Evolutionary conservation across 2,329 filamentous ascomycete genomes (phyloP).

Genomic region (Cytospora piceae): DNA sequence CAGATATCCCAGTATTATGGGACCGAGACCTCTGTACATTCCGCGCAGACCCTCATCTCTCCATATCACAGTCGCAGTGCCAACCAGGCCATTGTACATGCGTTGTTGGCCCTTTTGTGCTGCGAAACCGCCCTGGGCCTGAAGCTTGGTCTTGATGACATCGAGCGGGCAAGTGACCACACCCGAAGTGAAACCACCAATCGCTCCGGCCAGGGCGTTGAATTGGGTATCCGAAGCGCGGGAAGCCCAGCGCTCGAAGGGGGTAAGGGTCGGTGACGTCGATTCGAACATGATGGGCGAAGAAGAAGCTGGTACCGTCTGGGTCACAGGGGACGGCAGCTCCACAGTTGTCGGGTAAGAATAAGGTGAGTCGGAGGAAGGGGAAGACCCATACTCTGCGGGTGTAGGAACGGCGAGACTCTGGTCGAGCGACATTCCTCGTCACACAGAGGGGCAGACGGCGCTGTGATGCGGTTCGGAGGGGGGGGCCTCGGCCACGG

Average conservation of each 20-base stretch:
- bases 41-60: conserved; percentile 84
- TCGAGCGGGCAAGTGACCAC: conserved; percentile 96
- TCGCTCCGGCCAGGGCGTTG: conserved; percentile 83
- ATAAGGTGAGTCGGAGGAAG: conserved; percentile 26
- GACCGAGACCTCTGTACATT: conserved; percentile 90
- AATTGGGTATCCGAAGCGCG: conserved; percentile 66
- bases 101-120: conserved; percentile 56
- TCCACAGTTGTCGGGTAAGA: conserved; percentile 21
- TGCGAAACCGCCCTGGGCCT: conserved; percentile 86
- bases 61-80: conserved; percentile 86
- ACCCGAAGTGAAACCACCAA: conserved; percentile 89
- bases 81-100: conserved; percentile 84
- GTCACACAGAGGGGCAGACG: conserved; percentile 8
- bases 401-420: conserved; percentile 18
- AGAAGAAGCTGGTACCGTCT: conserved; percentile 26
- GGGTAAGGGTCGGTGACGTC: conserved; percentile 39
- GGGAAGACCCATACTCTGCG: conserved; percentile 42
- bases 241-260: conserved; percentile 60
- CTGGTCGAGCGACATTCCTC: conserved; percentile 34
- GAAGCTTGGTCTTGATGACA: conserved; percentile 98
- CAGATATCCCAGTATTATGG: conserved; percentile 92
- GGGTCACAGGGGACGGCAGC: conserved; percentile 14
- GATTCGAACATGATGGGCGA: conserved; percentile 36
- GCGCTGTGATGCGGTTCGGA: neutral
- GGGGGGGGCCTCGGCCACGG: conserved; percentile 35